phyloP scores from a whole-genome alignment of 148 eudicot genomes.

The Camellia lanceoleosa region DNA sequence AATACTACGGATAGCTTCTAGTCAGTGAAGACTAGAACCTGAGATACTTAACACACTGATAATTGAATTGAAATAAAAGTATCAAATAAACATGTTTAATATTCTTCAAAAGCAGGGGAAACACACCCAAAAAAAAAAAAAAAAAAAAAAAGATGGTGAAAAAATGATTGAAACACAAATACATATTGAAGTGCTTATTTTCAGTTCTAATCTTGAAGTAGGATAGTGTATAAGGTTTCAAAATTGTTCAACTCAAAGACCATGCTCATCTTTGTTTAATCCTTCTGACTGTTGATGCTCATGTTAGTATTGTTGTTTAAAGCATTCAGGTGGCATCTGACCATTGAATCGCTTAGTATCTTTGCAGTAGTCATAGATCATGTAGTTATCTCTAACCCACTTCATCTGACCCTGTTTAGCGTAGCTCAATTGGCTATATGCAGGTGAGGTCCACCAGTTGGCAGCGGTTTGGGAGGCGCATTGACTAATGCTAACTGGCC shows the following conservation, averaged over 20 bases:
- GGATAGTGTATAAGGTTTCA: neutral
- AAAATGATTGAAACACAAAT: neutral
- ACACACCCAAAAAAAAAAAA: too few species aligned
- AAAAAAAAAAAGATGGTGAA: neutral
- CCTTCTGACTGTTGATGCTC: neutral
- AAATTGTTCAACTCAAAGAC: neutral
- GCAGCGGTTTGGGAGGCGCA: slow-evolving; percentile 32
- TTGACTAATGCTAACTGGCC: slow-evolving; percentile 31
- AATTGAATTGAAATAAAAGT: neutral
- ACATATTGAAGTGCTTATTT: neutral
- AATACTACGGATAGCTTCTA: neutral
- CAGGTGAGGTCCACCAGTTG: slow-evolving; percentile 45
- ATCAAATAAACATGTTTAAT: neutral
- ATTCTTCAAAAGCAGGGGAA: neutral
- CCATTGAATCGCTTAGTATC: slow-evolving; percentile 42
- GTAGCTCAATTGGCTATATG: slow-evolving; percentile 24
- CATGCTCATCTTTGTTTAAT: neutral
- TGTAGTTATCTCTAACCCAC: slow-evolving; percentile 41
- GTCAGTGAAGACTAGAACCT: too few species aligned
- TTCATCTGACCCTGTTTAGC: slow-evolving; percentile 37
- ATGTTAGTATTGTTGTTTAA: slow-evolving; percentile 35
- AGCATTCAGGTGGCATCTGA: slow-evolving; percentile 51
- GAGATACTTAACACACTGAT: neutral
- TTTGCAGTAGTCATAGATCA: slow-evolving; percentile 66
- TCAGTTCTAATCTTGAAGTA: neutral